Conservation (phyloP, 768 basidiomycete genomes). For the Suillus bovinus region DNA sequence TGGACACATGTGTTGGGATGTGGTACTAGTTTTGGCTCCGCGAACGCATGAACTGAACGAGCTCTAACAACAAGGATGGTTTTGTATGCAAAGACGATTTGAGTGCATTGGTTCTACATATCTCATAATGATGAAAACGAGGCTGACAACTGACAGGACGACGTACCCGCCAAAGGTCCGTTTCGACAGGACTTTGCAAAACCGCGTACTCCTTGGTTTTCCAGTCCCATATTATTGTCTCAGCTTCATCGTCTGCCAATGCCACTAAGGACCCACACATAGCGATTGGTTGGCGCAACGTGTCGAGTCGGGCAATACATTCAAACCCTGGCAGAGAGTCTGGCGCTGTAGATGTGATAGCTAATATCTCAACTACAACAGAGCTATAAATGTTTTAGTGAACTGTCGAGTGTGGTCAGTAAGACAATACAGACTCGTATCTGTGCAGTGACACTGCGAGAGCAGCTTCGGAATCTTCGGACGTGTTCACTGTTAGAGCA, state of each 20-base stretch:
- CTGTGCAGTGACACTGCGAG: constrained; percentile 53
- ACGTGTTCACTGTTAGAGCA: constrained; percentile 51
- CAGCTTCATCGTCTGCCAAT: constrained; percentile 50
- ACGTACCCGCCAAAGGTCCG: constrained; percentile 33
- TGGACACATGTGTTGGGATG: constrained; percentile 27
- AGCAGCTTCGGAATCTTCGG: constrained; percentile 43
- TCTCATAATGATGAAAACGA: constrained; percentile 10
- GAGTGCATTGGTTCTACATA: constrained; percentile 49
- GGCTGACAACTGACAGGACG: not conserved
- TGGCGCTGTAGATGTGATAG: constrained; percentile 16
- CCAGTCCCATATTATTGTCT: constrained; percentile 61
- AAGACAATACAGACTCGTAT: constrained; percentile 42
- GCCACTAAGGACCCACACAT: constrained; percentile 54
- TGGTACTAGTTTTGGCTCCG: constrained; percentile 40
- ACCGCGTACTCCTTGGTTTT: constrained; percentile 45
- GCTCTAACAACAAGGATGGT: constrained; percentile 60
- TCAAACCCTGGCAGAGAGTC: constrained; percentile 27
- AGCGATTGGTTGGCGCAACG: constrained; percentile 46
- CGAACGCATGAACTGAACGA: constrained; percentile 57
- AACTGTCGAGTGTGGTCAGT: constrained; percentile 8
- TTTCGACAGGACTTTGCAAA: constrained; percentile 39
- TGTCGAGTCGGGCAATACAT: constrained; percentile 36
- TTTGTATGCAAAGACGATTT: constrained; percentile 48
- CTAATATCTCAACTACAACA: constrained; percentile 30
- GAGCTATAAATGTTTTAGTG: constrained; percentile 22